These are phyloP conservation scores for Physcomitrium patens DNA, from an alignment of 225 moss, liverwort and hornwort species.

Conservation along the genomic window DNA sequence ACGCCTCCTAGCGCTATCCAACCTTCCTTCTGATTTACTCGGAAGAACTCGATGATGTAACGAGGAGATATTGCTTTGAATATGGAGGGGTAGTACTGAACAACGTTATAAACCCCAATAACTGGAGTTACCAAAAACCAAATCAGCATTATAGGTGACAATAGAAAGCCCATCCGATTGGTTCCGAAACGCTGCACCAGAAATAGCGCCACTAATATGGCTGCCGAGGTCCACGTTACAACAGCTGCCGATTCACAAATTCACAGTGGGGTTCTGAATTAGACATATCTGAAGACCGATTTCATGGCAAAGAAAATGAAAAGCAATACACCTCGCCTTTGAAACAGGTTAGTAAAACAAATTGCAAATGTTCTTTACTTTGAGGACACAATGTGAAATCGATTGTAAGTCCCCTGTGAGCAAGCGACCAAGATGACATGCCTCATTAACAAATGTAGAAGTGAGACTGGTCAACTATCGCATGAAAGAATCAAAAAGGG, in stretches of 20 bases:
- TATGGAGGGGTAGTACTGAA: conserved; percentile 50
- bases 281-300: conserved; percentile 25
- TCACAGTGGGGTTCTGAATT: conserved; percentile 17
- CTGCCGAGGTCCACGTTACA: conserved; percentile 65
- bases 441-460: not conserved
- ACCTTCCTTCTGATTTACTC: conserved; percentile 54
- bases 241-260: conserved; percentile 59
- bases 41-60: conserved; percentile 68
- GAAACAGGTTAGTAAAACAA: not conserved
- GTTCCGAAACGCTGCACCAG: conserved; percentile 77
- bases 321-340: conserved; percentile 7
- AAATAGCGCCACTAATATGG: conserved; percentile 66
- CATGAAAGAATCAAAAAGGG: not conserved
- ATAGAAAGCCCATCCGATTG: conserved; percentile 59
- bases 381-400: not conserved
- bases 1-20: conserved; percentile 84
- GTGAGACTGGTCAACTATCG: not conserved
- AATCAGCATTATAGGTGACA: conserved; percentile 72
- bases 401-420: not conserved
- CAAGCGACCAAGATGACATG: not conserved
- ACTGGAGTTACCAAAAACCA: conserved; percentile 67
- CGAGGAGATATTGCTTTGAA: conserved; percentile 77
- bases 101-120: conserved; percentile 71
- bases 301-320: conserved; percentile 8
- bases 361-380: not conserved